Evolutionary conservation across 2,329 filamentous ascomycete genomes (phyloP), one percentile per base, ranked within the genome.

Genomic region (Grosmannia serpens): DNA sequence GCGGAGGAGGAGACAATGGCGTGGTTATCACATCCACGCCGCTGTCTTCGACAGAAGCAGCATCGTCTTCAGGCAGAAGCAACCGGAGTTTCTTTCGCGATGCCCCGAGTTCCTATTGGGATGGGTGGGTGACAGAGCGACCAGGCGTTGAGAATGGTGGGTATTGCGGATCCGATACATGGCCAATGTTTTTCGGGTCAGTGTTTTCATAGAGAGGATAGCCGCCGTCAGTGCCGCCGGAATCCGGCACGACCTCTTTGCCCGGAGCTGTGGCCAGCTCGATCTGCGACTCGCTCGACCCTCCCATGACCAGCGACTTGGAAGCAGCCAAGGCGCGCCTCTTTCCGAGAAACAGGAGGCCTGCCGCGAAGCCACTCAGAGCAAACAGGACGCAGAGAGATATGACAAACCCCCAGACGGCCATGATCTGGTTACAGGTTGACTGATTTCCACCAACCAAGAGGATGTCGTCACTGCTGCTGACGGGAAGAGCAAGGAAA

Each of bases 351-450:
- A 84, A 88, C 46, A 89, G 74, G 64, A 83, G 82, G 58, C 76
- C 71, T 33, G 77, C 79, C 52, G 81, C 77, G 55, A 86, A 71
- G 52, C 77, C 73, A 2, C 83, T 86, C 60, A 88, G 78, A 61
- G 82, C 78, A 66, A 88, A 89, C 41, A 89, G 73, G 50, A 88
- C 80, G 70, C 85, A 90, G 55, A 95, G 79, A 5, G 85, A 85
- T 70, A 96, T 91, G 70, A 84, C 82, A 61, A 96, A 73, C 1
- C 90, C 91, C 91, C 91, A 96, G 64, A 94, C 82, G 20, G 87
- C 83, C 78, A 95, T 95, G 70, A 91, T 84, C 75, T 94, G 85
- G 67, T 85, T 84, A 75, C 91, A 96, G 58, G 88, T 87, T 22
- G 80, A 70, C 69, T 77, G 77, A 64, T 77, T 77, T 4, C 76